Percentiles rank a stretch among this genome's conserved stretches.
Evolutionary conservation across 2,329 filamentous ascomycete species (phyloP).

Genomic region (Huntiella bhutanensis): DNA sequence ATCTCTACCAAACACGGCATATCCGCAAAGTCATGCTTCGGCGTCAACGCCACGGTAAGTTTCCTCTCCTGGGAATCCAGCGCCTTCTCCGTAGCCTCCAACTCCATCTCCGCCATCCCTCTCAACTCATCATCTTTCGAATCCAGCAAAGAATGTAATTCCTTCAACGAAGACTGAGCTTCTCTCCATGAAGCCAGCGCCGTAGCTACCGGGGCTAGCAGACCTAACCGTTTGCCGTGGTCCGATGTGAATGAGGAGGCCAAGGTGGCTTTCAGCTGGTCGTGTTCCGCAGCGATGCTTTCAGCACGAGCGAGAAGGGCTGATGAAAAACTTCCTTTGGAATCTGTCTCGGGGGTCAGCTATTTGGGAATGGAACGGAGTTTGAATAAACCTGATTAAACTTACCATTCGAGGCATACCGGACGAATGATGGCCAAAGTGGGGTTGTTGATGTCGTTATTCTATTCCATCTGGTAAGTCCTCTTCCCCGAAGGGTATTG

Average conservation of each 20-base stretch:
- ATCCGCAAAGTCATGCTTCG: slow-evolving; percentile 73
- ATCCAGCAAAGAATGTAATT: slow-evolving; percentile 31
- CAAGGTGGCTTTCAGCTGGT: slow-evolving; percentile 31
- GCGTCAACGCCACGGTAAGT: slow-evolving; percentile 62
- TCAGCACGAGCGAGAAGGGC: slow-evolving; percentile 42
- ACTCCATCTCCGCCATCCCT: slow-evolving; percentile 62
- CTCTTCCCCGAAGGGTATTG: too few relatives aligned
- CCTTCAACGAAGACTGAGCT: slow-evolving; percentile 31
- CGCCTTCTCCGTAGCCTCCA: slow-evolving; percentile 42
- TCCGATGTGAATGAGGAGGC: slow-evolving; percentile 35
- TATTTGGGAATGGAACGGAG: too few relatives aligned
- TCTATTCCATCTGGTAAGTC: too few relatives aligned
- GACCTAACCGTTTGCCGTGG: slow-evolving; percentile 40
- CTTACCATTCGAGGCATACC: too few relatives aligned
- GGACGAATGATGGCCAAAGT: too few relatives aligned
- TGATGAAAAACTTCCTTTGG: slow-evolving; percentile 24
- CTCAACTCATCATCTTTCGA: slow-evolving; percentile 51
- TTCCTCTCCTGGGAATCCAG: slow-evolving; percentile 45
- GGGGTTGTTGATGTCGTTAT: too few relatives aligned
- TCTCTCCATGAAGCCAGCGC: slow-evolving; percentile 41
- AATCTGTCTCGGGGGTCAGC: background rate
- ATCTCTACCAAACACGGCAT: slow-evolving; percentile 86
- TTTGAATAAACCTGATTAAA: too few relatives aligned
- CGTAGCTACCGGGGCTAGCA: slow-evolving; percentile 36
- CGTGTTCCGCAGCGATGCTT: slow-evolving; percentile 37